These are phyloP conservation scores for Pezicula carpinea DNA, from an alignment of 2,329 filamentous ascomycete species.

Conservation along the genomic window DNA sequence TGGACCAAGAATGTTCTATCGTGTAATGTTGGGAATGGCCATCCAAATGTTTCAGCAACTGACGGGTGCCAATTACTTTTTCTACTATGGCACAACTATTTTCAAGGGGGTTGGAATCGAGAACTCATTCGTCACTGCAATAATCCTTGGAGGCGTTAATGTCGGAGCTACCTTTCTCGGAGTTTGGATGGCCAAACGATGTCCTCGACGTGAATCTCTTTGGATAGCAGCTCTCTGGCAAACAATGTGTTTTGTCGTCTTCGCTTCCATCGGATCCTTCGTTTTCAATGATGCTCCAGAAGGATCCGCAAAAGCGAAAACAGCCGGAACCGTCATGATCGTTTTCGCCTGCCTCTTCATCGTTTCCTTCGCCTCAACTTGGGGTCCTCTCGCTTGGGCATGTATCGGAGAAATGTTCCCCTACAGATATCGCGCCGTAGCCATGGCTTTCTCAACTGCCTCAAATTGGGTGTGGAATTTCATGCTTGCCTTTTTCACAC, in stretches of 20 bases:
- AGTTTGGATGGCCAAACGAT: conserved; percentile 63
- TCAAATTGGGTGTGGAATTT: conserved; percentile 59
- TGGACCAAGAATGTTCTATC: conserved; percentile 55
- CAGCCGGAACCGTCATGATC: conserved; percentile 65
- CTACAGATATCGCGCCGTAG: conserved; percentile 54
- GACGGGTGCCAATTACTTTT: conserved; percentile 59
- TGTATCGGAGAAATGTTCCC: conserved; percentile 66
- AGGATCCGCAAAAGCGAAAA: conserved; percentile 37
- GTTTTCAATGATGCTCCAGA: conserved; percentile 50
- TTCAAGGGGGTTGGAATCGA: conserved; percentile 62
- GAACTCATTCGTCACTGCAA: conserved; percentile 62
- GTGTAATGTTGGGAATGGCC: conserved; percentile 55
- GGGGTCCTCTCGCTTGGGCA: conserved; percentile 67
- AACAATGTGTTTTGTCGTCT: conserved; percentile 62
- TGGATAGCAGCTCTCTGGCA: conserved; percentile 64
- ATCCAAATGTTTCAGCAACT: conserved; percentile 64
- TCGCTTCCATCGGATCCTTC: conserved; percentile 49
- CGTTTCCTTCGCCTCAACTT: conserved; percentile 63
- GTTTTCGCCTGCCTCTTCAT: conserved; percentile 73
- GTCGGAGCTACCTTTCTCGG: conserved; percentile 51
- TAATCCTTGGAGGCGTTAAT: conserved; percentile 66
- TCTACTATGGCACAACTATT: conserved; percentile 63
- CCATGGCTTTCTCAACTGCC: conserved; percentile 56
- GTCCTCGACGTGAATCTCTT: conserved; percentile 63
- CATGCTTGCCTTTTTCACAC: conserved; percentile 62